Evolutionary conservation across 2,329 filamentous ascomycete species (phyloP).

Genomic region (Coniochaeta sp.): DNA sequence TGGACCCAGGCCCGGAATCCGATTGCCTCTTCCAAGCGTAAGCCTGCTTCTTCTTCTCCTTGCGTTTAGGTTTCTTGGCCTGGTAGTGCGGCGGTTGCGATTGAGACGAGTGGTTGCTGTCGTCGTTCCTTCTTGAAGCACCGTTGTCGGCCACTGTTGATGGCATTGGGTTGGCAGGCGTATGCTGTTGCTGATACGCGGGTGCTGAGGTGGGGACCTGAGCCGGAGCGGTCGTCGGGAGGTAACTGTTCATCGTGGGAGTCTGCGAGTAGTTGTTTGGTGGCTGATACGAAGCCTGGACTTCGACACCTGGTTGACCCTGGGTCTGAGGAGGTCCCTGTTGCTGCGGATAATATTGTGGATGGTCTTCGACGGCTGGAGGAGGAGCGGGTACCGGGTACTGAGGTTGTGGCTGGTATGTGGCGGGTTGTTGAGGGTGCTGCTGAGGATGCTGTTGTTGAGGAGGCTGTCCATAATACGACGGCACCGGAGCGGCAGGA

Average conservation of each 20-base stretch:
- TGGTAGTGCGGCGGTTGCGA: background rate
- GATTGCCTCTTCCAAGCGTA: background rate
- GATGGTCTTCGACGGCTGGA: background rate
- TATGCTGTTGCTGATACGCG: background rate
- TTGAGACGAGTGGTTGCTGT: background rate
- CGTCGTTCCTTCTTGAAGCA: background rate
- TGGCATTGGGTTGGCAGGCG: background rate
- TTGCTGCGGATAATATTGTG: background rate
- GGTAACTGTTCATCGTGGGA: background rate
- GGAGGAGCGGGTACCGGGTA: background rate
- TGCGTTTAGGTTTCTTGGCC: background rate
- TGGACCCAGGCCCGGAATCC: background rate
- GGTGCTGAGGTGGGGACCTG: background rate
- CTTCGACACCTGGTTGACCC: background rate
- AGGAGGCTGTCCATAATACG: conserved; percentile 2
- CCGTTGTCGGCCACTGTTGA: background rate
- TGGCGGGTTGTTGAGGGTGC: background rate
- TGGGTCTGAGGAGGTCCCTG: background rate
- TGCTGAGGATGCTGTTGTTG: too few relatives aligned
- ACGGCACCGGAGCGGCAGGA: background rate
- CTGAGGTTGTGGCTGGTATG: background rate
- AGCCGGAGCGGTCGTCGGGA: too few relatives aligned
- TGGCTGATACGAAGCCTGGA: background rate
- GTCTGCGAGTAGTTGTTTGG: background rate
- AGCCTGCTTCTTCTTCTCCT: background rate